A percentile compares a stretch with the other conserved stretches of the same genome.
phyloP scores from a whole-genome alignment of 257 asterid genomes.

The Nicotiana noctiflora region DNA sequence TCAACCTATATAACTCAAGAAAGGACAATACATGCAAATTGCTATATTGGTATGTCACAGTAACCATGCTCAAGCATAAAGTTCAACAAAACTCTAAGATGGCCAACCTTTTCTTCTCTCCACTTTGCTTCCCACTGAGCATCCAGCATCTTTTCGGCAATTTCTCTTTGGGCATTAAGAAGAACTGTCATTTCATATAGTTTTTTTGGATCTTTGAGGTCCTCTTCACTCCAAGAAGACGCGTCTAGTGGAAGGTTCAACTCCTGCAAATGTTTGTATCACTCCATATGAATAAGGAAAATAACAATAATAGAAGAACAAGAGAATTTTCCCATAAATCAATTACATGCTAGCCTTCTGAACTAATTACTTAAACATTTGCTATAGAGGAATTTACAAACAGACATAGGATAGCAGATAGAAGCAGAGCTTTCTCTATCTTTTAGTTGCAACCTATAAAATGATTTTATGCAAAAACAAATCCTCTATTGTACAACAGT shows the following conservation, averaged over 20 bases:
- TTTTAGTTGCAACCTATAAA: not conserved
- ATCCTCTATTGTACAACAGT: not conserved
- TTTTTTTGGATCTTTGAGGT: conserved; percentile 87
- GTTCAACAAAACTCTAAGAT: not conserved
- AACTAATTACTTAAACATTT: not conserved
- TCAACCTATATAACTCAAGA: not conserved
- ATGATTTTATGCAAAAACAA: not conserved
- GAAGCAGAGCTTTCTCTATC: not conserved
- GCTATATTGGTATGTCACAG: not conserved
- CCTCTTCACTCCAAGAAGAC: conserved; percentile 82
- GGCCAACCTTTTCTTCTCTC: conserved; percentile 81
- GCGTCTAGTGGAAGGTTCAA: conserved; percentile 71
- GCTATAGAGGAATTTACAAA: not conserved
- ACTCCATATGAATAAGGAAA: not conserved
- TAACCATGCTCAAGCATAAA: not conserved
- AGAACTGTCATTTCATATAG: conserved; percentile 83
- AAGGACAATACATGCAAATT: not conserved
- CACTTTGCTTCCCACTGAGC: conserved; percentile 89
- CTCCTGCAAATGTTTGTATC: conserved; percentile 42
- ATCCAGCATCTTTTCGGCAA: conserved; percentile 71
- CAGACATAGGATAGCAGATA: not conserved
- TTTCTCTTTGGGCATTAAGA: conserved; percentile 85
- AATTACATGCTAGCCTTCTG: not conserved
- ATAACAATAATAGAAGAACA: conserved; percentile 3
- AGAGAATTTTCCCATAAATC: not conserved